Conservation (phyloP, 1,139 yeast genomes). For the Zygosaccharomyces sapae region DNA sequence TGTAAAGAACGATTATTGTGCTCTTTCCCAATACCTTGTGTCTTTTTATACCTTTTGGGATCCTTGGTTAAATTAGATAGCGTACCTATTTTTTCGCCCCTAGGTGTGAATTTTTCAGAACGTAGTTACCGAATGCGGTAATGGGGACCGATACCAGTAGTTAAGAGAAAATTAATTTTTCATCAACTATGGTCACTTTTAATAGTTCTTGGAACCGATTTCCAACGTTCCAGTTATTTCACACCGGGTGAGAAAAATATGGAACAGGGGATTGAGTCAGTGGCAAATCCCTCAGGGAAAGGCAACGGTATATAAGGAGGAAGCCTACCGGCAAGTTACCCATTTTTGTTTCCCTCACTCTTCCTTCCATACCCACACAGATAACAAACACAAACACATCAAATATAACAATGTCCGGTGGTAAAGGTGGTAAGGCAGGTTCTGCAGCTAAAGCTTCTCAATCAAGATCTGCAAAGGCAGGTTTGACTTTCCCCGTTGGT, state of each 20-base stretch:
- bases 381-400: slow-evolving; percentile 18
- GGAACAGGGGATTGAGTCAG: slow-evolving; percentile 12
- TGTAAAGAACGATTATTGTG: too few species aligned
- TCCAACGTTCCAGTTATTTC: slow-evolving; percentile 32
- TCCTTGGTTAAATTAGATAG: not conserved
- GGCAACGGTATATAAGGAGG: slow-evolving; percentile 3
- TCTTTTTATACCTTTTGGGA: slow-evolving; percentile 5
- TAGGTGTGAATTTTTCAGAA: slow-evolving; percentile 37
- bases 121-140: slow-evolving; percentile 51
- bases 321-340: not conserved
- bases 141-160: slow-evolving; percentile 49
- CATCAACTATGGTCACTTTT: slow-evolving; percentile 48
- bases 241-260: slow-evolving; percentile 24
- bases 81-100: slow-evolving; percentile 14
- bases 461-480: slow-evolving; percentile 97
- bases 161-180: slow-evolving; percentile 52
- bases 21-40: not conserved
- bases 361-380: not conserved
- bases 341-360: not conserved
- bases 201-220: slow-evolving; percentile 20
- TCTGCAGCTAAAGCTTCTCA: slow-evolving; percentile 89
- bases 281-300: slow-evolving; percentile 3
- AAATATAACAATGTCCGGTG: slow-evolving; percentile 74
- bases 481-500: slow-evolving; percentile 99
- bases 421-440: slow-evolving; percentile 98